These are phyloP conservation scores for Penicillium hesseltinei DNA, from an alignment of 2,329 filamentous ascomycete genomes.

Conservation along the genomic window DNA sequence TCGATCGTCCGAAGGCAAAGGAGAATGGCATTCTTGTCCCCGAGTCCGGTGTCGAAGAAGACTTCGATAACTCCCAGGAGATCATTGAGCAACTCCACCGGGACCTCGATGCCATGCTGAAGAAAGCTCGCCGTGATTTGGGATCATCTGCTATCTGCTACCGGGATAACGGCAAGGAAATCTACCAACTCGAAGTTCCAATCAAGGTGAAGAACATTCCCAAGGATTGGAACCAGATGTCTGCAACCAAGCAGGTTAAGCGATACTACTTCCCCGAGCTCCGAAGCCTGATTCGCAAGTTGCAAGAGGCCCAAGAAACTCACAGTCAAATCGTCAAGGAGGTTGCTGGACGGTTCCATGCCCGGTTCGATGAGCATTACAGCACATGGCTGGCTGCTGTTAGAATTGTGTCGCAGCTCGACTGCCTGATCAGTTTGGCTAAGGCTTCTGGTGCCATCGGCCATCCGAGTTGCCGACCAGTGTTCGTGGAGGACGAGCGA, in stretches of 20 bases:
- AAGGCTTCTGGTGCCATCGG: conserved; percentile 83
- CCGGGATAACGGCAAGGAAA: conserved; percentile 89
- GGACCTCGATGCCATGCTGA: conserved; percentile 69
- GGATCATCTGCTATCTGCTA: conserved; percentile 72
- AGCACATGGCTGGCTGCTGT: conserved; percentile 83
- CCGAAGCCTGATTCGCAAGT: conserved; percentile 73
- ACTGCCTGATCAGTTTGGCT: conserved; percentile 90
- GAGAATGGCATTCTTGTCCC: conserved; percentile 82
- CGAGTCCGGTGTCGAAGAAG: conserved; percentile 80
- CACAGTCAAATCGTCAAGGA: conserved; percentile 89
- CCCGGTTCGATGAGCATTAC: conserved; percentile 85
- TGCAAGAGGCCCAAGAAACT: conserved; percentile 92
- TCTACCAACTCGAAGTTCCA: conserved; percentile 92
- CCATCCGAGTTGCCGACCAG: conserved; percentile 80
- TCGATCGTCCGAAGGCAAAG: conserved; percentile 76
- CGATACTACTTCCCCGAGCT: conserved; percentile 91
- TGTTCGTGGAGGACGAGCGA: conserved; percentile 80
- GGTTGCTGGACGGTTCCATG: conserved; percentile 77
- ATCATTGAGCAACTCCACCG: conserved; percentile 72
- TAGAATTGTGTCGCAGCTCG: conserved; percentile 84
- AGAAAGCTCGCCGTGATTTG: conserved; percentile 68
- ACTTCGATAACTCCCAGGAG: conserved; percentile 83
- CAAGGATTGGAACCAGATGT: conserved; percentile 92
- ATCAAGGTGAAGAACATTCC: conserved; percentile 79
- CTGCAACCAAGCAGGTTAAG: conserved; percentile 83